Evolutionary conservation across 2,329 filamentous ascomycete genomes (phyloP).

Genomic region (Fusarium nurragi): DNA sequence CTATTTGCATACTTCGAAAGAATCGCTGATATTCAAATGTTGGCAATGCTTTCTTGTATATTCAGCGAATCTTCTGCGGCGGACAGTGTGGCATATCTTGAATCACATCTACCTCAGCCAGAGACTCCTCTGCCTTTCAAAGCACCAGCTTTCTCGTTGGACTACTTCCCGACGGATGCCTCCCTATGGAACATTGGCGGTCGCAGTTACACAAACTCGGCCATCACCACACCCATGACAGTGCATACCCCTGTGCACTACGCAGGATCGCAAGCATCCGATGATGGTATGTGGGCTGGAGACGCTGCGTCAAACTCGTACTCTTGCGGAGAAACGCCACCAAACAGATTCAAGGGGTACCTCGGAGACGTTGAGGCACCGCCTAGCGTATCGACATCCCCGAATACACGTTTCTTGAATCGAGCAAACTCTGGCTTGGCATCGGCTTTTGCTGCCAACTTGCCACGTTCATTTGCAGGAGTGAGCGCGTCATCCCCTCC

Average conservation of each 20-base stretch:
- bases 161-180: conserved; percentile 71
- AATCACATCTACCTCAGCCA: conserved; percentile 64
- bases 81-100: conserved; percentile 66
- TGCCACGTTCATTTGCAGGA: conserved; percentile 58
- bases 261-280: conserved; percentile 66
- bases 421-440: conserved; percentile 65
- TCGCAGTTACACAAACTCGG: conserved; percentile 64
- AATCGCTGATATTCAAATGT: conserved; percentile 72
- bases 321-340: conserved; percentile 70
- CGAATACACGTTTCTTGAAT: conserved; percentile 63
- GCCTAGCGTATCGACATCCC: conserved; percentile 67
- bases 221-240: conserved; percentile 65
- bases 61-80: conserved; percentile 69
- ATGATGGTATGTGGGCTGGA: conserved; percentile 62
- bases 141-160: conserved; percentile 71
- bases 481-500: conserved; percentile 57
- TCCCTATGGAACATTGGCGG: conserved; percentile 63
- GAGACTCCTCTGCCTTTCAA: conserved; percentile 73
- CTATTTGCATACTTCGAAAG: conserved; percentile 72
- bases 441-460: conserved; percentile 64
- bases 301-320: conserved; percentile 67
- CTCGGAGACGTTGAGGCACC: conserved; percentile 57
- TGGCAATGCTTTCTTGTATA: conserved; percentile 76
- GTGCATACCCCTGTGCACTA: conserved; percentile 64
- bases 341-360: conserved; percentile 59